Conservation (phyloP, 2,329 filamentous ascomycete genomes). For the Exserohilum rostratum region DNA sequence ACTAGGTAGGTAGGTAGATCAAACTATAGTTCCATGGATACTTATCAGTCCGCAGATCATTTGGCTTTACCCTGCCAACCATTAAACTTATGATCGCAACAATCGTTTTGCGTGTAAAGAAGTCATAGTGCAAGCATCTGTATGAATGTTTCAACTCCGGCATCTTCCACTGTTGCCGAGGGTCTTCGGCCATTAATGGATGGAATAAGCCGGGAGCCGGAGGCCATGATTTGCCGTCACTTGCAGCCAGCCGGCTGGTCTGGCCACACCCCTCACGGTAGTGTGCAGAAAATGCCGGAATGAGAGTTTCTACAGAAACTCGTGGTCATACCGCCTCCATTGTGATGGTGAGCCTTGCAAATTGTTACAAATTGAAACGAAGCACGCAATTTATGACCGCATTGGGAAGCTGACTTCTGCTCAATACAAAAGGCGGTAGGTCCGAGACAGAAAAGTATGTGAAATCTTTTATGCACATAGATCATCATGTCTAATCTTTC, state of each 20-base stretch:
- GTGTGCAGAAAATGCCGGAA: no score
- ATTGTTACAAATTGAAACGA: not conserved
- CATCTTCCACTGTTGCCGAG: not conserved
- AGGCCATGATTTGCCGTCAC: not conserved
- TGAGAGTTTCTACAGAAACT: not conserved
- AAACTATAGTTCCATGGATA: not conserved
- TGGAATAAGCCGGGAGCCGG: not conserved
- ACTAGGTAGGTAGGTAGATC: not conserved
- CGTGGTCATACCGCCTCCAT: not conserved
- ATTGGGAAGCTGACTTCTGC: not conserved
- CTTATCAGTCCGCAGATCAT: not conserved
- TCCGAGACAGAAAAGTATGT: not conserved
- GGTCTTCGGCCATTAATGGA: not conserved
- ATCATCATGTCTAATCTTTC: not conserved
- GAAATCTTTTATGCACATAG: not conserved
- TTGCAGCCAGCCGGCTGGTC: not conserved
- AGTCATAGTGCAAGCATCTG: no score
- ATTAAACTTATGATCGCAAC: no score
- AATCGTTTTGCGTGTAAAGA: no score
- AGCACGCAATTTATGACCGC: slow-evolving; percentile 3
- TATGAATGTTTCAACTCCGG: not conserved
- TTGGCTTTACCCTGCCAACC: not conserved
- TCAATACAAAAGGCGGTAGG: not conserved
- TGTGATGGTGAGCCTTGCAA: not conserved
- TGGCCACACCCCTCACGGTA: not conserved